phyloP scores from a whole-genome alignment of 768 basidiomycete genomes.

The Ephemerocybe angulata region DNA sequence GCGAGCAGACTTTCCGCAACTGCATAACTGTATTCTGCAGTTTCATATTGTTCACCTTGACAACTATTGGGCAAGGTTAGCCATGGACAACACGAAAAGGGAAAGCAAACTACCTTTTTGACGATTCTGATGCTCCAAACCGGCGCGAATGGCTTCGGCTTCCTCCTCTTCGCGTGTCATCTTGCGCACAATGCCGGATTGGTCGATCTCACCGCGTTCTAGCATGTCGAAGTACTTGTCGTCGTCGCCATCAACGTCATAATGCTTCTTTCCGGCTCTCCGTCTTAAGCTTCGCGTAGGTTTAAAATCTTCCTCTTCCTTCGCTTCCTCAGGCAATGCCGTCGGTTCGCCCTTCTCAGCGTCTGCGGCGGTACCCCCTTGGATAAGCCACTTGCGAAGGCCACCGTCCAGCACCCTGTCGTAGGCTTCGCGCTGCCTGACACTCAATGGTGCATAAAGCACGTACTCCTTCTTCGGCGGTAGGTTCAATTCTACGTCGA shows the following conservation, averaged over 20 bases:
- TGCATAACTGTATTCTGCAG: slow-evolving; percentile 97
- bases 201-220: slow-evolving; percentile 45
- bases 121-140: slow-evolving; percentile 53
- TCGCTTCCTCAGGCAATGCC: slow-evolving; percentile 15
- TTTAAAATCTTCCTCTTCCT: slow-evolving; percentile 25
- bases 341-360: slow-evolving; percentile 11
- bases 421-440: slow-evolving; percentile 81
- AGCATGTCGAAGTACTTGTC: slow-evolving; percentile 64
- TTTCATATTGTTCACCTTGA: slow-evolving; percentile 81
- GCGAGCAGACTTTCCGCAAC: slow-evolving; percentile 91
- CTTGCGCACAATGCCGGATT: slow-evolving; percentile 29
- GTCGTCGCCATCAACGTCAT: slow-evolving; percentile 58
- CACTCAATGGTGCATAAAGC: slow-evolving; percentile 84
- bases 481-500: slow-evolving; percentile 73
- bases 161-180: slow-evolving; percentile 32
- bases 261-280: slow-evolving; percentile 39
- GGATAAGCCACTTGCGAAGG: slow-evolving; percentile 59
- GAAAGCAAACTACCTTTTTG: slow-evolving; percentile 46
- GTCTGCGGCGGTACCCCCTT: slow-evolving; percentile 29
- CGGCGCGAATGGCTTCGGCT: slow-evolving; percentile 50
- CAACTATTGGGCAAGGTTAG: background rate
- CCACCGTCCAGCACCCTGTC: slow-evolving; percentile 71
- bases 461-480: slow-evolving; percentile 96
- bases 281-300: slow-evolving; percentile 24
- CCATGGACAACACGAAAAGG: background rate